These are phyloP conservation scores for Hypoxylon sp. DNA, from an alignment of 2,329 filamentous ascomycete species.

Conservation along the genomic window DNA sequence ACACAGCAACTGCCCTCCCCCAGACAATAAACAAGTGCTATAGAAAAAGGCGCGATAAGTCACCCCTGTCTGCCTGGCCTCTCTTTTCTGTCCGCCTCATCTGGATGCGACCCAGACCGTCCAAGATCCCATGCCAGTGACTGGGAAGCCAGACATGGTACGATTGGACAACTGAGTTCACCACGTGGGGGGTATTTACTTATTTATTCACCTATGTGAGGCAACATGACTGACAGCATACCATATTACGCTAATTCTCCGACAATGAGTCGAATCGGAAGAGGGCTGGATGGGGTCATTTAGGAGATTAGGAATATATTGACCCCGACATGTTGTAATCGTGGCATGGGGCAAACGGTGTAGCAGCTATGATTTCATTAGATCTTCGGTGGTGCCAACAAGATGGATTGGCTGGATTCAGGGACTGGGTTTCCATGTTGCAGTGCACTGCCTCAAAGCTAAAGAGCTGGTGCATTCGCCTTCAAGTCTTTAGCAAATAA, in stretches of 20 bases:
- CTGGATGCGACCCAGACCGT: constrained; percentile 30
- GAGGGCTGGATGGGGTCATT: constrained; percentile 2
- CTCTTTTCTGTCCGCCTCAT: constrained; percentile 30
- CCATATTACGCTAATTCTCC: constrained; percentile 4
- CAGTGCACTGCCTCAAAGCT: constrained; percentile 33
- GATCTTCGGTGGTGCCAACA: constrained; percentile 23
- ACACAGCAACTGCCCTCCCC: constrained; percentile 14
- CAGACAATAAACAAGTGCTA: constrained; percentile 23
- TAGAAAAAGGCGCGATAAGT: constrained; percentile 15
- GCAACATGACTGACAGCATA: constrained; percentile 32
- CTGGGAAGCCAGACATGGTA: constrained; percentile 22
- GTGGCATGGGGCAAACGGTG: constrained; percentile 4
- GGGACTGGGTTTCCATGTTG: constrained; percentile 25
- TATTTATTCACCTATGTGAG: constrained; percentile 18
- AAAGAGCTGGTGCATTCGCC: neutral
- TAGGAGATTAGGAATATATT: neutral
- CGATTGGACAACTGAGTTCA: constrained; percentile 27
- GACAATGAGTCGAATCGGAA: constrained; percentile 3
- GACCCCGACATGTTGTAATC: neutral
- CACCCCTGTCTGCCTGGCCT: constrained; percentile 34
- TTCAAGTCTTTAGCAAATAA: constrained; percentile 17
- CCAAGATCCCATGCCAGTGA: constrained; percentile 22
- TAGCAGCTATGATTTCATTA: constrained; percentile 27
- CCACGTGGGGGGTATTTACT: constrained; percentile 38
- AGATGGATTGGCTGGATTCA: constrained; percentile 27